phyloP scores from a whole-genome alignment of 371 early-diverging fungal genomes.

The Mucor velutinosus region DNA sequence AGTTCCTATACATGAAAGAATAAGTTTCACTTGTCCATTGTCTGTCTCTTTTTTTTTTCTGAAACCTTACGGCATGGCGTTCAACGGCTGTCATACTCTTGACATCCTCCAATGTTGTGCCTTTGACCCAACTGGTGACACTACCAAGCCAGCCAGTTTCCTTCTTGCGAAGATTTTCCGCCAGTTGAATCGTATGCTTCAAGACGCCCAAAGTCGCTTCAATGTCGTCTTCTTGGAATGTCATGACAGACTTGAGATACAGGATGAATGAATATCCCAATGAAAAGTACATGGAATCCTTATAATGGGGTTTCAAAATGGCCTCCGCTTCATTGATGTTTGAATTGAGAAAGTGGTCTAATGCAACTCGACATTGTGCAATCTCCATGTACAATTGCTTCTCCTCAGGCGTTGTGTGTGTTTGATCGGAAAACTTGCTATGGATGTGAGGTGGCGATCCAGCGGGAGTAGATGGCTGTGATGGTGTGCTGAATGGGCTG shows the following conservation, averaged over 20 bases:
- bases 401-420: background rate
- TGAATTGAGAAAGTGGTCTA: conserved; percentile 70
- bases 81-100: conserved; percentile 63
- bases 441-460: background rate
- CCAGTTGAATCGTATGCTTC: conserved; percentile 57
- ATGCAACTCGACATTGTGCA: conserved; percentile 51
- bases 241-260: conserved; percentile 70
- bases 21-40: background rate
- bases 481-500: background rate
- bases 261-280: conserved; percentile 70
- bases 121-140: conserved; percentile 42
- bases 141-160: conserved; percentile 38
- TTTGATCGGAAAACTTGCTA: background rate
- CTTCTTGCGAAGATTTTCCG: conserved; percentile 53
- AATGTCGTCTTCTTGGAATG: conserved; percentile 71
- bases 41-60: background rate
- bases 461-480: background rate
- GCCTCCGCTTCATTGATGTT: conserved; percentile 65
- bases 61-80: conserved; percentile 62
- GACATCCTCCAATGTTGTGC: conserved; percentile 46
- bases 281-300: conserved; percentile 64
- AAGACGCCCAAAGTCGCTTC: conserved; percentile 60
- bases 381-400: conserved; percentile 41
- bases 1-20: conserved; percentile 50
- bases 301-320: conserved; percentile 45